Evolutionary conservation across 805 yeast genomes (phyloP), one percentile per base, ranked within the genome.

Genomic region (Metschnikowia vanudenii): DNA sequence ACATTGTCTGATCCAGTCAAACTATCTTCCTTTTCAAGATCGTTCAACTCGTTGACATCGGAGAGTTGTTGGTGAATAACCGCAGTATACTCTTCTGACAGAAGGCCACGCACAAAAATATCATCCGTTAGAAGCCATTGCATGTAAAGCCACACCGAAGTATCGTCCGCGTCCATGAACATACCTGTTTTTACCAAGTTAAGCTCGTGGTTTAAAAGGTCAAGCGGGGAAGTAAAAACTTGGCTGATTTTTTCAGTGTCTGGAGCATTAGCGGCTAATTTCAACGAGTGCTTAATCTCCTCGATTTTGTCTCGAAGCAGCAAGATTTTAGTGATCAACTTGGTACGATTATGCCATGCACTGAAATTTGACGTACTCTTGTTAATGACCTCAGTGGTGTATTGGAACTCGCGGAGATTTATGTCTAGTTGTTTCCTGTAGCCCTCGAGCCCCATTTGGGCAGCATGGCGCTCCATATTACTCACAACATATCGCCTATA

Each of bases 281-380:
- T 13, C 13, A 28, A 29, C 14, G n/a, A 16, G 3, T 19, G 18
- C 17, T 14, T 13, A 8, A 14, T 17, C 5, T 37, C 13, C 10
- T 41, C 30, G 32, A 6, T 14, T 13, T 45, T 32, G 10, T 30
- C 20, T 18, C 55, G 38, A 37, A 52, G 41, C 0, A 57, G 53
- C 44, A 79, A 73, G 41, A 87, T 63, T 41, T 65, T 66, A 2
- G 83, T 81, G 11, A 92, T 75, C 49, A 91, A 67, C 47, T 80
- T 82, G 1, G 89, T 78, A 52, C 98, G 73, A 62, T 88, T 88
- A 64, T 92, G 97, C 96, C 96, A 90, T 5, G 99, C 98, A 2
- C 96, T 88, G 59, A 85, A 94, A 64, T 94, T 94, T 32, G 97
- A 87, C 47, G 91, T 88, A 64, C 94, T 87, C 45, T 75, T 77